These are phyloP conservation scores for Cladorrhinum sp. DNA, from an alignment of 2,329 filamentous ascomycete species.

Conservation along the genomic window DNA sequence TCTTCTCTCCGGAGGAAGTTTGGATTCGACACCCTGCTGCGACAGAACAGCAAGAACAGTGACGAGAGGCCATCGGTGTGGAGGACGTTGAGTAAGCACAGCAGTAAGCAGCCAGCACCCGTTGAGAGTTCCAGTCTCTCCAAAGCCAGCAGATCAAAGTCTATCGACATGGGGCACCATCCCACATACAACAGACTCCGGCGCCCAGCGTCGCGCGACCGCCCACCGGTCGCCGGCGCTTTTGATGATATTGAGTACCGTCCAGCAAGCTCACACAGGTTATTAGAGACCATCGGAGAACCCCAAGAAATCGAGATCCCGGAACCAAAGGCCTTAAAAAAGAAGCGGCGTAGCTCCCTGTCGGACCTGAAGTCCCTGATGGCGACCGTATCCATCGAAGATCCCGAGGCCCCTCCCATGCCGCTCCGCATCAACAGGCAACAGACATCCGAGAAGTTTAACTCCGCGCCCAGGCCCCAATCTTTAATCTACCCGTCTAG, in stretches of 20 bases:
- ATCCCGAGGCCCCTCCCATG: slow-evolving; percentile 34
- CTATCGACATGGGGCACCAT: slow-evolving; percentile 63
- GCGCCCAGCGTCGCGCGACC: slow-evolving; percentile 56
- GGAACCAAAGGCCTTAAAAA: slow-evolving; percentile 50
- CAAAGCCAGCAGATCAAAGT: slow-evolving; percentile 68
- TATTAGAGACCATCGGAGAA: slow-evolving; percentile 57
- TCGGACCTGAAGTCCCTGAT: slow-evolving; percentile 74
- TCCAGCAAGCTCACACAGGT: slow-evolving; percentile 55
- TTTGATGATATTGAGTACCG: slow-evolving; percentile 55
- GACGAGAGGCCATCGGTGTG: slow-evolving; percentile 75
- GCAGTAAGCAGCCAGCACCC: slow-evolving; percentile 56
- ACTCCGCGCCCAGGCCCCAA: slow-evolving; percentile 45
- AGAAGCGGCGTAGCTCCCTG: slow-evolving; percentile 86
- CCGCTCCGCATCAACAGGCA: slow-evolving; percentile 52
- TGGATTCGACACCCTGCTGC: slow-evolving; percentile 70
- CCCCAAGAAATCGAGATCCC: slow-evolving; percentile 44
- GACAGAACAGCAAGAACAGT: slow-evolving; percentile 74
- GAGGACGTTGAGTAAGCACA: slow-evolving; percentile 82
- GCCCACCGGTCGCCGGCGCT: slow-evolving; percentile 58
- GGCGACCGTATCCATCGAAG: slow-evolving; percentile 54
- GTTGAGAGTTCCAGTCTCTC: slow-evolving; percentile 63
- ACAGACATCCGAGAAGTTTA: slow-evolving; percentile 56
- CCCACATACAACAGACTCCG: slow-evolving; percentile 48
- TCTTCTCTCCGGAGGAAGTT: slow-evolving; percentile 84
- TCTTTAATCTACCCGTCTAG: slow-evolving; percentile 1